Evolutionary conservation across 306 rosid genomes (phyloP), one percentile per base, ranked within the genome.

Genomic region (Fragaria ananassa): DNA sequence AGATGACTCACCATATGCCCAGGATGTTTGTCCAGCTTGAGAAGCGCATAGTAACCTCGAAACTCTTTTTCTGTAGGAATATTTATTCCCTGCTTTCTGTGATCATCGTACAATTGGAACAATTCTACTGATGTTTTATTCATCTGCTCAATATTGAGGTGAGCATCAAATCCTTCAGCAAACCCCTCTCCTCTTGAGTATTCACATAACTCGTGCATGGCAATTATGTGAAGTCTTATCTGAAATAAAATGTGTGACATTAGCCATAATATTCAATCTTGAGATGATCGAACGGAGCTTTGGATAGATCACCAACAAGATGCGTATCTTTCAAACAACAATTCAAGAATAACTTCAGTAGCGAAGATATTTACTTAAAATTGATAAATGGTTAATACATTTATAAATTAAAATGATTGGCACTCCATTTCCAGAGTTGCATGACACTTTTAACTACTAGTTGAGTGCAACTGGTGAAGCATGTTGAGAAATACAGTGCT

Each of bases 131-230:
- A 95, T 72, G 99, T 89, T 85, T 95, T 95, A 85, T 95, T 95
- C 99, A 95, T 95, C 89, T 95, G 99, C 84, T 95, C 99, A 81
- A 95, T 95, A 81, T 95, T 95, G 74, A 95, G 97, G 87, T 95
- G 99, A 75, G 99, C 97, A 76, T 95, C 99, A 85, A 95, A 95
- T 76, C 99, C 99, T 86, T 95, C 99, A 0, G 97, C 85, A 79
- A 95, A 95, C 77, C 99, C 99, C 79, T 95, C 99, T 79, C 99
- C 99, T 85, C 86, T 95, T 65, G 96, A 86, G 88, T 90, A 89
- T 84, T 95, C 99, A 67, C 99, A 95, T 80, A 95, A 83, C 77
- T 95, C 97, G 75, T 95, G 97, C 97, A 95, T 95, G 45, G 93
- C 97, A 82, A 95, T 82, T 84, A 95, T 92, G 72, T 95, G 99